A percentile compares a stretch with the other conserved stretches of the same genome.
Evolutionary conservation across 306 rosid genomes (phyloP).

Genomic region (Parietaria judaica): DNA sequence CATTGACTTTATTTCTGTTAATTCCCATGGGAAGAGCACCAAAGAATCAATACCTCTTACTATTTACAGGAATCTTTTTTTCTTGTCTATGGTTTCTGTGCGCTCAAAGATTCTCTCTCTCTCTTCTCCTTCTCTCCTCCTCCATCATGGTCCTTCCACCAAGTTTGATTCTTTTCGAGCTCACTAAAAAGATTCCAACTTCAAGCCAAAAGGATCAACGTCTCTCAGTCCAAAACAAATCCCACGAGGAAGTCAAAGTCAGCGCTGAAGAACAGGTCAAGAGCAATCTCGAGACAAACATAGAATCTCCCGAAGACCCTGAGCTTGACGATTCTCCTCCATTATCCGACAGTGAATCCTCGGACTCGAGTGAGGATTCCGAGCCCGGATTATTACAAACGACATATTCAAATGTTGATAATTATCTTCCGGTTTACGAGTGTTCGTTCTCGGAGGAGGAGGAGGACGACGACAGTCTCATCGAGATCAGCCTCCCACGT

Average conservation of each 20-base stretch:
- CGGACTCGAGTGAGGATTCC: slow-evolving; percentile 23
- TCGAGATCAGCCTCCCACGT: slow-evolving; percentile 53
- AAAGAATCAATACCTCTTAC: slow-evolving; percentile 17
- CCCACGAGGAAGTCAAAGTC: neutral
- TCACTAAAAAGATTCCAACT: slow-evolving; percentile 30
- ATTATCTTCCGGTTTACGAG: slow-evolving; percentile 19
- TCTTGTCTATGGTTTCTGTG: slow-evolving; percentile 22
- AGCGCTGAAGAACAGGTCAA: neutral
- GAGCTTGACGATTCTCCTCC: slow-evolving; percentile 20
- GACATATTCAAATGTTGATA: slow-evolving; percentile 9
- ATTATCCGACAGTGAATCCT: slow-evolving; percentile 32
- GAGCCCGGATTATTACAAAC: slow-evolving; percentile 14
- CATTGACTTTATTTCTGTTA: neutral
- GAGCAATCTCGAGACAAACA: neutral
- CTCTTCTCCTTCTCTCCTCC: slow-evolving; percentile 30
- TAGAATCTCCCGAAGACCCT: slow-evolving; percentile 15
- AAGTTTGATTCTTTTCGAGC: slow-evolving; percentile 24
- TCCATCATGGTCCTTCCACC: slow-evolving; percentile 32
- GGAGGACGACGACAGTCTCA: slow-evolving; percentile 39
- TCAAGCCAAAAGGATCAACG: neutral
- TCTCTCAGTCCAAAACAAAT: neutral
- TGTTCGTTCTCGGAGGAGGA: slow-evolving; percentile 32
- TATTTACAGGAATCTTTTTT: slow-evolving; percentile 24
- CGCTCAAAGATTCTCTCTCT: slow-evolving; percentile 29
- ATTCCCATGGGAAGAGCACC: slow-evolving; percentile 34